Conservation (phyloP, 768 basidiomycete species). For the Amanita thiersii region DNA sequence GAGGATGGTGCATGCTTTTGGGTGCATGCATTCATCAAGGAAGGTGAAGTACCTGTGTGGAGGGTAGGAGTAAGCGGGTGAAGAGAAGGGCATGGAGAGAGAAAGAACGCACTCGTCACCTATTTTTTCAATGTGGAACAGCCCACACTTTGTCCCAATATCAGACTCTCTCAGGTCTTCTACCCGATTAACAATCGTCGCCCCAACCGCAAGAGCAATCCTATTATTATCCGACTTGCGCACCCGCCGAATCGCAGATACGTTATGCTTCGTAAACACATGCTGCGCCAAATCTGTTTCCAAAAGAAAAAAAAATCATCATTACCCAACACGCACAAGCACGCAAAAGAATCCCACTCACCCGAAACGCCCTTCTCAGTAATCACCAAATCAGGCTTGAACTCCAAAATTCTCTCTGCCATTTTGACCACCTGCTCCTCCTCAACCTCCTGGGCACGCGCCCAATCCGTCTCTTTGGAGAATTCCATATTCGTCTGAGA, state of each 20-base stretch:
- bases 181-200: constrained; percentile 93
- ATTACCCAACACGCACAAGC: too few species aligned
- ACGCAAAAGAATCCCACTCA: constrained; percentile 25
- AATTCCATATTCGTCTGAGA: constrained; percentile 99
- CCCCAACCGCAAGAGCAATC: constrained; percentile 90
- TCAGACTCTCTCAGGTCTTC: constrained; percentile 92
- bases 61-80: not conserved
- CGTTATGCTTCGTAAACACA: constrained; percentile 76
- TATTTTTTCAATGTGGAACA: constrained; percentile 96
- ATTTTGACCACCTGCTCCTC: constrained; percentile 92
- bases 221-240: constrained; percentile 99
- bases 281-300: constrained; percentile 79
- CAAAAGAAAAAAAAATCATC: not conserved
- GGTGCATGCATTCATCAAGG: constrained; percentile 82
- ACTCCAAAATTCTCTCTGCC: constrained; percentile 80
- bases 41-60: constrained; percentile 84
- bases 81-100: constrained; percentile 11
- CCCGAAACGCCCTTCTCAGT: constrained; percentile 98
- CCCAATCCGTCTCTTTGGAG: constrained; percentile 90
- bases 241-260: constrained; percentile 94
- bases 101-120: constrained; percentile 73
- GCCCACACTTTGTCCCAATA: constrained; percentile 86
- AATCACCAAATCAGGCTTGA: constrained; percentile 91
- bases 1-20: constrained; percentile 97
- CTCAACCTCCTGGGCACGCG: constrained; percentile 85